Conservation (phyloP, 2,329 filamentous ascomycete genomes). For the Leptodontidium sp. region DNA sequence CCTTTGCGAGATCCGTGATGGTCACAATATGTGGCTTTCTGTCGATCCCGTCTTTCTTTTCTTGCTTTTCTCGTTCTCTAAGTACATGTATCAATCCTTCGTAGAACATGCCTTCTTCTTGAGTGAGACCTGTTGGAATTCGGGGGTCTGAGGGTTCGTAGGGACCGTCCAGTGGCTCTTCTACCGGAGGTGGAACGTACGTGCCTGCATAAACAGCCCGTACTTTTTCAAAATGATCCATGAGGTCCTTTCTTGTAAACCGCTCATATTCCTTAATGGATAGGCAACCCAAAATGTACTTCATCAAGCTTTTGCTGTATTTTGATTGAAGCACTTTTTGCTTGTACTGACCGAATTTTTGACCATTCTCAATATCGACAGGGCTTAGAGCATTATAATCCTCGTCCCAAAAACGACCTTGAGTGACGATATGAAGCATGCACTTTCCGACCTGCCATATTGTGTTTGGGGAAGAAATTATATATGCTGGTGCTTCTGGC, state of each 20-base stretch:
- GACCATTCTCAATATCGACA: neutral
- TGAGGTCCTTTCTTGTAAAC: slow-evolving; percentile 20
- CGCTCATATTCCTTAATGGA: slow-evolving; percentile 23
- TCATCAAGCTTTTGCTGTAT: slow-evolving; percentile 32
- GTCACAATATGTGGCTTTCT: slow-evolving; percentile 36
- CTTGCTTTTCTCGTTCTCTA: slow-evolving; percentile 12
- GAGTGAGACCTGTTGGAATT: slow-evolving; percentile 35
- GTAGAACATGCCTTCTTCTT: slow-evolving; percentile 33
- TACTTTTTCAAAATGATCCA: slow-evolving; percentile 29
- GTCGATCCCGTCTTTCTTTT: slow-evolving; percentile 1
- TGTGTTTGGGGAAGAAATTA: slow-evolving; percentile 26
- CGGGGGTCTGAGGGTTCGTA: slow-evolving; percentile 16
- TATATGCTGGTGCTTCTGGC: slow-evolving; percentile 16
- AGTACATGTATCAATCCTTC: slow-evolving; percentile 32
- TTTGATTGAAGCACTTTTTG: slow-evolving; percentile 25
- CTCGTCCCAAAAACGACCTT: slow-evolving; percentile 32
- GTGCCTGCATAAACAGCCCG: slow-evolving; percentile 23
- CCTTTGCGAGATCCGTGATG: slow-evolving; percentile 45
- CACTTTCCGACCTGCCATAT: slow-evolving; percentile 37
- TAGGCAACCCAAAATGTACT: slow-evolving; percentile 28
- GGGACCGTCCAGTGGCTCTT: slow-evolving; percentile 21
- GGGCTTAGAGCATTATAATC: slow-evolving; percentile 29
- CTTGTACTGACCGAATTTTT: slow-evolving; percentile 32
- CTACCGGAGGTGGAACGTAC: slow-evolving; percentile 11
- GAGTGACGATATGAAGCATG: slow-evolving; percentile 31